phyloP scores from a whole-genome alignment of 495 filamentous ascomycete genomes.

The Hypoxylon subgilvum region DNA sequence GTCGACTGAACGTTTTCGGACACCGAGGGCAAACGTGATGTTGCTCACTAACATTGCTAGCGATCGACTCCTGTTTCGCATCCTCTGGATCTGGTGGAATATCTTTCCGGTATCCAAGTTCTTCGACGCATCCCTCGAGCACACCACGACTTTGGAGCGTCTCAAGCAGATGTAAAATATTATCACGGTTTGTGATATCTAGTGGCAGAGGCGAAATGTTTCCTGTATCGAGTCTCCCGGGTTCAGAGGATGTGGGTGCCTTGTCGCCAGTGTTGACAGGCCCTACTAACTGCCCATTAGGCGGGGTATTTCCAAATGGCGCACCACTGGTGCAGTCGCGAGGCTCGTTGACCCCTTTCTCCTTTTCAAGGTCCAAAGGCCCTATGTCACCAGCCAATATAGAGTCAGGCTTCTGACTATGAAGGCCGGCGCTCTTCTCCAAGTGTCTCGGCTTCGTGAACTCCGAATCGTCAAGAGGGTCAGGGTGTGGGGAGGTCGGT shows the following conservation, averaged over 20 bases:
- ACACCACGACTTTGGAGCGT: constrained; percentile 31
- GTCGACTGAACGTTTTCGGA: constrained; percentile 60
- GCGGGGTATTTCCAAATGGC: background rate
- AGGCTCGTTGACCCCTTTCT: constrained; percentile 1
- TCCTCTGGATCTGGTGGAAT: constrained; percentile 3
- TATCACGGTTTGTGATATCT: constrained; percentile 10
- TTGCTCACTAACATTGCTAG: constrained; percentile 24
- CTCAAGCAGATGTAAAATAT: constrained; percentile 19
- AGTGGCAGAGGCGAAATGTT: background rate
- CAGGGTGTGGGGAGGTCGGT: background rate
- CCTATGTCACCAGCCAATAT: background rate
- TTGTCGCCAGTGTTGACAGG: constrained; percentile 1
- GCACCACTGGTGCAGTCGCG: background rate
- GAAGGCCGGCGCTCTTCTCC: background rate
- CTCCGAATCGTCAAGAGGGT: background rate
- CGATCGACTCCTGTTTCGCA: constrained; percentile 10
- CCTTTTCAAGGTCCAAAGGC: background rate
- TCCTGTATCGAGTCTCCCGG: background rate
- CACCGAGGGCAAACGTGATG: constrained; percentile 61
- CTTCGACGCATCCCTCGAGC: constrained; percentile 38
- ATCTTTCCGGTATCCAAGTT: constrained; percentile 44
- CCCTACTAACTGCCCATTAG: constrained; percentile 2
- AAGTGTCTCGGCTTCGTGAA: background rate
- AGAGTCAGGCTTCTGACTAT: background rate
- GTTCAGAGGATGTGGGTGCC: background rate